phyloP scores from a whole-genome alignment of 345 rosid genomes.

The Brassica incana region DNA sequence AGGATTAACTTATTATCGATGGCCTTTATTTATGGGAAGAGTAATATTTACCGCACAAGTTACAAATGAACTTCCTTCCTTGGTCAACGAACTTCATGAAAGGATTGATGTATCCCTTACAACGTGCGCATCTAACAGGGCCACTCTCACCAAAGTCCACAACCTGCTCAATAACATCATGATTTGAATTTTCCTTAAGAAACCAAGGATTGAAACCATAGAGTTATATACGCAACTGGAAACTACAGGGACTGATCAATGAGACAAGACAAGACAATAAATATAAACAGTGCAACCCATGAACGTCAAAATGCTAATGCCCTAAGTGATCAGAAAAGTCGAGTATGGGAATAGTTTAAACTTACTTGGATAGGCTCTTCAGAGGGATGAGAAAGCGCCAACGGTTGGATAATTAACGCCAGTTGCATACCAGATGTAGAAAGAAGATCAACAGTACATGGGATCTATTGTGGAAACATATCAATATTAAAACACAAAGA shows the following conservation, averaged over 20 bases:
- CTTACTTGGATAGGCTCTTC: constrained; percentile 94
- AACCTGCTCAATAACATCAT: constrained; percentile 46
- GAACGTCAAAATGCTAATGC: constrained; percentile 5
- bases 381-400: constrained; percentile 91
- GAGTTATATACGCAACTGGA: background rate
- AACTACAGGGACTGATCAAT: background rate
- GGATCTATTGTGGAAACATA: constrained; percentile 58
- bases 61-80: constrained; percentile 81
- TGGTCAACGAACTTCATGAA: constrained; percentile 88
- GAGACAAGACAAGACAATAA: background rate
- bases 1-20: constrained; percentile 10
- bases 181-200: background rate
- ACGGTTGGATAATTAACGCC: constrained; percentile 83
- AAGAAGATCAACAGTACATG: constrained; percentile 90
- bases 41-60: constrained; percentile 59
- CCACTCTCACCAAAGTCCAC: constrained; percentile 95
- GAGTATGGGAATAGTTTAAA: constrained; percentile 10
- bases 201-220: background rate
- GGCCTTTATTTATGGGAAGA: constrained; percentile 7
- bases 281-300: constrained; percentile 8
- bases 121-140: constrained; percentile 89
- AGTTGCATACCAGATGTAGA: constrained; percentile 93
- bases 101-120: constrained; percentile 93
- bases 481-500: background rate
- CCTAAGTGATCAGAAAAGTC: constrained; percentile 7